These are phyloP conservation scores for Tetraselmis striata DNA, from an alignment of 139 green algal species.

Conservation along the genomic window DNA sequence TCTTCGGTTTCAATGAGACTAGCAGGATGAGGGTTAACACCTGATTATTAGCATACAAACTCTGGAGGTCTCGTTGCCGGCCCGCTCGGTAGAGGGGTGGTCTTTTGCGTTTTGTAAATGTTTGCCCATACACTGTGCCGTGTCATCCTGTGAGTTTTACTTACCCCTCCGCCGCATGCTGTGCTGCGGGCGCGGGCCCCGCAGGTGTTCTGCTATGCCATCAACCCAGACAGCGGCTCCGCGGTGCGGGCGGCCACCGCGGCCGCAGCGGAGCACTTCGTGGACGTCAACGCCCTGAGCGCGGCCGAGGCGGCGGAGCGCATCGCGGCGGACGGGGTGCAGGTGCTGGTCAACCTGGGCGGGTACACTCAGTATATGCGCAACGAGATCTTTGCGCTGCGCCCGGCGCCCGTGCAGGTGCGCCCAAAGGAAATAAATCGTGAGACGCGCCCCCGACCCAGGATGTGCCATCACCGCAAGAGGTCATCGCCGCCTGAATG, in stretches of 20 bases:
- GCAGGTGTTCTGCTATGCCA: constrained; percentile 81
- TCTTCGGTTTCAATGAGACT: no score
- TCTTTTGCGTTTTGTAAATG: no score
- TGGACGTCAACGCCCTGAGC: constrained; percentile 56
- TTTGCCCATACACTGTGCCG: no score
- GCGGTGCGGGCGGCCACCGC: constrained; percentile 70
- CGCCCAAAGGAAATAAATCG: no score
- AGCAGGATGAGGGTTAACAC: no score
- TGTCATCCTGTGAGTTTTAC: no score
- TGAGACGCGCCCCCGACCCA: no score
- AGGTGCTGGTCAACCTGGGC: constrained; percentile 84
- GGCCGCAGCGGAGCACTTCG: constrained; percentile 70
- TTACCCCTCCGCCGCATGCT: no score
- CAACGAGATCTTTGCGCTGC: constrained; percentile 87
- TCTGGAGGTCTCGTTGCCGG: no score
- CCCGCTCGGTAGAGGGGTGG: no score
- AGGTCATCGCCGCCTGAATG: background rate
- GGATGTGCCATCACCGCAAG: background rate
- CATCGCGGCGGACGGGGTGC: constrained; percentile 64
- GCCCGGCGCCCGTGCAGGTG: constrained; percentile 72
- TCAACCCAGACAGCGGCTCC: constrained; percentile 52
- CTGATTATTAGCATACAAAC: no score
- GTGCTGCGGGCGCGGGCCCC: no score
- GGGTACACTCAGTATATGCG: constrained; percentile 88
- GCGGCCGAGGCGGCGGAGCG: constrained; percentile 26